Evolutionary conservation across 345 rosid species (phyloP).

Genomic region (Garcia nutans): DNA sequence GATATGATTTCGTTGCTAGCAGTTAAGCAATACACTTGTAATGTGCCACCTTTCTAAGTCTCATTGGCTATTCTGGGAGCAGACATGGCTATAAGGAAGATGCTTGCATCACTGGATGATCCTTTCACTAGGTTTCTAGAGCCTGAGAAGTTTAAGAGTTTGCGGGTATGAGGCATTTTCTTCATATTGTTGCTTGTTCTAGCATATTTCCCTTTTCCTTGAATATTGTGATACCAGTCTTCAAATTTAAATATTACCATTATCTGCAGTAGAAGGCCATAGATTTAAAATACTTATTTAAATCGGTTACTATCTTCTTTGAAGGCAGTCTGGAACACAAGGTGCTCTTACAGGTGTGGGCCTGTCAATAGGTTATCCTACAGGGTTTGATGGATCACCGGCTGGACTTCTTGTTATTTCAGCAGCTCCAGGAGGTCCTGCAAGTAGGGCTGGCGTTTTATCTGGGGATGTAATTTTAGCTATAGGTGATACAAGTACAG

Average conservation of each 20-base stretch:
- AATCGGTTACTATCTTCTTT: slow-evolving; percentile 47
- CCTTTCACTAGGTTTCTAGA: slow-evolving; percentile 93
- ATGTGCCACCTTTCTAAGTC: slow-evolving; percentile 4
- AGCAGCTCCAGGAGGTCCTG: slow-evolving; percentile 92
- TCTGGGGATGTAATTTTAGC: slow-evolving; percentile 79
- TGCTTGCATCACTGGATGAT: slow-evolving; percentile 87
- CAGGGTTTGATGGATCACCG: slow-evolving; percentile 47
- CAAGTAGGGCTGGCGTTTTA: slow-evolving; percentile 69
- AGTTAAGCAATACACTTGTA: neutral
- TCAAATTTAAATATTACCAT: neutral
- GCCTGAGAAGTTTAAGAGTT: slow-evolving; percentile 85
- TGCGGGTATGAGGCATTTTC: slow-evolving; percentile 61
- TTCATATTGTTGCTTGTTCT: slow-evolving; percentile 3
- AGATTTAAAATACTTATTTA: slow-evolving; percentile 8
- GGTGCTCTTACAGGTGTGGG: slow-evolving; percentile 96
- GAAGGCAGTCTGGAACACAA: slow-evolving; percentile 99
- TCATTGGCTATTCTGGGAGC: slow-evolving; percentile 29
- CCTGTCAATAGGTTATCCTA: slow-evolving; percentile 84
- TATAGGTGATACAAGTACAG: slow-evolving; percentile 63
- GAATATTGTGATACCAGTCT: slow-evolving; percentile 9
- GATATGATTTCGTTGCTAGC: neutral
- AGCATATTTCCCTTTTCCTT: slow-evolving; percentile 9
- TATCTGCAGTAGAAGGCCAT: neutral
- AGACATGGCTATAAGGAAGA: slow-evolving; percentile 86
- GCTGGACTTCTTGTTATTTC: slow-evolving; percentile 83